Evolutionary conservation across 1,139 yeast genomes (phyloP), one percentile per base, ranked within the genome.

Genomic region (Maudiozyma humilis): DNA sequence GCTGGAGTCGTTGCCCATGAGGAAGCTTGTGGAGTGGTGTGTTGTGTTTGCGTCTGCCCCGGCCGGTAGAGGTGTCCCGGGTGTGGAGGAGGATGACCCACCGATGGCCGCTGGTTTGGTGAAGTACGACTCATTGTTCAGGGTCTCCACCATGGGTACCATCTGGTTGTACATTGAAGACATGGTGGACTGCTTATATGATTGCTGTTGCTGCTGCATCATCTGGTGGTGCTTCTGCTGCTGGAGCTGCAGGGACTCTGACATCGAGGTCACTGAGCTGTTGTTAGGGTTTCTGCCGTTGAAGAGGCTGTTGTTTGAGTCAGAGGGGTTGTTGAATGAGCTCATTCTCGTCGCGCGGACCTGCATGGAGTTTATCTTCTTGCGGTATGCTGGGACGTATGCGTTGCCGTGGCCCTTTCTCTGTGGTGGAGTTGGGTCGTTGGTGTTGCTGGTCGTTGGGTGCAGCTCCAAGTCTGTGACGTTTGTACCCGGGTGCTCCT

Each of bases 331-430:
- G 23, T 36, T 12, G 27, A 23, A 29, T 30, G 36, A 30, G 23
- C 18, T 32, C 18, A 46, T 42, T 31, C 47, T 52, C 40, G 40
- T 25, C 13, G 16, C 31, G 25, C 38, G 23, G 2, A 32, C 23
- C 17, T 37, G 61, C 32, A 48, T 51, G 2, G 59, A 51, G 36
- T 58, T 61, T 41, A 64, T 49, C 44, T 59, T 62, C 47, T 62
- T 63, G 47, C 65, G 59, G 45, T 67, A 67, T 10, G 71, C 71
- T 12, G 71, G 71, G 5, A 63, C 59, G 45, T 54, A 66, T 44
- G 62, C 30, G 31, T 45, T 49, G 14, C 38, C 46, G 12, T 44
- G 20, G n/a, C 15, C 32, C 27, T 13, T 14, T 29, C 34, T 17
- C 19, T 20, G 40, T 14, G 31, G 7, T 15, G n/a, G 14, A 35